Conservation (phyloP, 2,329 filamentous ascomycete species). For the Ascochyta clinopodiicola region DNA sequence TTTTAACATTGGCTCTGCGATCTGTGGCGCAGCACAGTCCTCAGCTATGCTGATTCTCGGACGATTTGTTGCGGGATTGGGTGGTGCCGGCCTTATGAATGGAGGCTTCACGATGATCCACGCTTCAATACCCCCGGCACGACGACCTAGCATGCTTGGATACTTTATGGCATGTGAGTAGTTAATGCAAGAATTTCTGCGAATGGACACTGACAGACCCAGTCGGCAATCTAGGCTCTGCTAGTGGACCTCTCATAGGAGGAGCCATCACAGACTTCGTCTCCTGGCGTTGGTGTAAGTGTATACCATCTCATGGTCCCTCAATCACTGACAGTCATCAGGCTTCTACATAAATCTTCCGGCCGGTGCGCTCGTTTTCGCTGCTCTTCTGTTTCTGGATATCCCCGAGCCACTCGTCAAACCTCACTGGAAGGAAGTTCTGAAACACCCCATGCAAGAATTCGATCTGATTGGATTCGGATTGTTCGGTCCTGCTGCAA, state of each 20-base stretch:
- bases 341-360: slow-evolving; percentile 47
- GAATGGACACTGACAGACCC: slow-evolving; percentile 34
- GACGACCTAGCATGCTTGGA: slow-evolving; percentile 53
- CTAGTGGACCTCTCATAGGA: slow-evolving; percentile 57
- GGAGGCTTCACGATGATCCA: slow-evolving; percentile 50
- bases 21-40: slow-evolving; percentile 24
- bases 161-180: slow-evolving; percentile 53
- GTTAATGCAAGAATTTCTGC: slow-evolving; percentile 52
- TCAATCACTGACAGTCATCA: neutral
- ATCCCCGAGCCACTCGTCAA: slow-evolving; percentile 53
- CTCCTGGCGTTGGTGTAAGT: slow-evolving; percentile 55
- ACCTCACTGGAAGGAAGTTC: slow-evolving; percentile 53
- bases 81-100: slow-evolving; percentile 42
- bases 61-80: slow-evolving; percentile 22
- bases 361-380: slow-evolving; percentile 45
- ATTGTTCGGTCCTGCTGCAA: slow-evolving; percentile 52
- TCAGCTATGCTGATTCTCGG: slow-evolving; percentile 22
- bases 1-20: slow-evolving; percentile 22
- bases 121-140: slow-evolving; percentile 47
- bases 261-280: slow-evolving; percentile 52
- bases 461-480: slow-evolving; percentile 60
- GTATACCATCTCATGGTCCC: slow-evolving; percentile 18
- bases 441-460: slow-evolving; percentile 52
- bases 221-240: slow-evolving; percentile 51
- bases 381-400: slow-evolving; percentile 54